Evolutionary conservation across 2,329 filamentous ascomycete species (phyloP).

Genomic region (Aspergillus sp.): DNA sequence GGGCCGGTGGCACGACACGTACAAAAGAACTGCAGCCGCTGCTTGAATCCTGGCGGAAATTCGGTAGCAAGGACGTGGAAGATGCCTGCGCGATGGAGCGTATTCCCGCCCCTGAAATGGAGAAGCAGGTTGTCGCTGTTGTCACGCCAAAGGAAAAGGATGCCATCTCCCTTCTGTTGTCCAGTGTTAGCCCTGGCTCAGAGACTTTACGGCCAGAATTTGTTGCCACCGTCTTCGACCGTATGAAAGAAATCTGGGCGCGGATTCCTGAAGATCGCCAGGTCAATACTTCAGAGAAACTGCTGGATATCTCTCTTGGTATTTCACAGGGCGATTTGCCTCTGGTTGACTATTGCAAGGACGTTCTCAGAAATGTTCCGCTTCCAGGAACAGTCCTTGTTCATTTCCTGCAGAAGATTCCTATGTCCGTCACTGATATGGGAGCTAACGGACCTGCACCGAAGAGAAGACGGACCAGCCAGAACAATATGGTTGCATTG

Average conservation of each 20-base stretch:
- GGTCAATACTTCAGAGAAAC: slow-evolving; percentile 23
- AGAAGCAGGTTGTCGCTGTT: slow-evolving; percentile 44
- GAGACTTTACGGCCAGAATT: slow-evolving; percentile 45
- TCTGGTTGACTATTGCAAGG: slow-evolving; percentile 37
- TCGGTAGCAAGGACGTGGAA: slow-evolving; percentile 44
- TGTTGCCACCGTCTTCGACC: slow-evolving; percentile 55
- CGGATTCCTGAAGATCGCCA: slow-evolving; percentile 31
- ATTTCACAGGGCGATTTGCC: slow-evolving; percentile 15
- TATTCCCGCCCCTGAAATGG: slow-evolving; percentile 40
- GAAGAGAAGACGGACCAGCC: slow-evolving; percentile 71
- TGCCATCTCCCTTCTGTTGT: slow-evolving; percentile 46
- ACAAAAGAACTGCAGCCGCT: slow-evolving; percentile 68
- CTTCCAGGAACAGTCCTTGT: slow-evolving; percentile 64
- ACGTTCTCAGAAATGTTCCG: slow-evolving; percentile 63
- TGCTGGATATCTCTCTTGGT: slow-evolving; percentile 35
- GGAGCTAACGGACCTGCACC: slow-evolving; percentile 62
- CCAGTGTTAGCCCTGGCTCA: slow-evolving; percentile 39
- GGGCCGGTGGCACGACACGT: slow-evolving; percentile 62
- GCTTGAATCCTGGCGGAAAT: slow-evolving; percentile 57
- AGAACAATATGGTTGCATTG: slow-evolving; percentile 56
- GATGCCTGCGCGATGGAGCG: slow-evolving; percentile 42
- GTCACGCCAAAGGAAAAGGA: slow-evolving; percentile 50
- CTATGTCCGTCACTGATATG: slow-evolving; percentile 59
- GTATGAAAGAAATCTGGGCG: slow-evolving; percentile 63
- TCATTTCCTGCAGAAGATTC: slow-evolving; percentile 63